These are phyloP conservation scores for Ganoderma lucidum DNA, from an alignment of 1,284 basidiomycete species.

Conservation along the genomic window DNA sequence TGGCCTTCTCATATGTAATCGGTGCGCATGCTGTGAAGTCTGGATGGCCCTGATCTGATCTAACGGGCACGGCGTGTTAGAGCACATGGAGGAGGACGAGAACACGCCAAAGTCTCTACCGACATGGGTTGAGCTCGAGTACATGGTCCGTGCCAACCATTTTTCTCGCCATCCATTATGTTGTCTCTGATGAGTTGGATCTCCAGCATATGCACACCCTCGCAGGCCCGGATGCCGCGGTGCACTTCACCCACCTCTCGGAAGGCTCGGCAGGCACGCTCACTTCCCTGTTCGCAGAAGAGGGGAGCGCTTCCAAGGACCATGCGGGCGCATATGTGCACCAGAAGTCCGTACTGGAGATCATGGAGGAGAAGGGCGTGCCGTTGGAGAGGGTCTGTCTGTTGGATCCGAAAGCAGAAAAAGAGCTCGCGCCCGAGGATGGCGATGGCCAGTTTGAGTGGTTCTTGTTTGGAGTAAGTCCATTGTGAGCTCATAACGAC, in stretches of 20 bases:
- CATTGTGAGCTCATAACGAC: not conserved
- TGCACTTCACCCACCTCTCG: slow-evolving; percentile 90
- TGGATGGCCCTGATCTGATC: not conserved
- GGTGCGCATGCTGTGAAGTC: slow-evolving; percentile 37
- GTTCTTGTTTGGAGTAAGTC: slow-evolving; percentile 86
- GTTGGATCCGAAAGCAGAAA: slow-evolving; percentile 86
- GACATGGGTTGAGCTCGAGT: slow-evolving; percentile 92
- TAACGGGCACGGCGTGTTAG: slow-evolving; percentile 48
- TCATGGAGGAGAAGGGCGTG: slow-evolving; percentile 64
- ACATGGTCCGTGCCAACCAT: slow-evolving; percentile 45
- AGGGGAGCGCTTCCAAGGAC: slow-evolving; percentile 43
- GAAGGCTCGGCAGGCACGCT: slow-evolving; percentile 70
- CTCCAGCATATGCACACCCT: slow-evolving; percentile 86
- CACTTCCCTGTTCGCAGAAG: slow-evolving; percentile 47
- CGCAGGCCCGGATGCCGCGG: slow-evolving; percentile 68
- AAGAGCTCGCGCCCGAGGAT: slow-evolving; percentile 77
- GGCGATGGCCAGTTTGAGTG: slow-evolving; percentile 77
- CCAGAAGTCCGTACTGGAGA: slow-evolving; percentile 67
- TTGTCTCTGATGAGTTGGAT: slow-evolving; percentile 2
- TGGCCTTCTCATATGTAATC: slow-evolving; percentile 47
- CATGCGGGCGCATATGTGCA: slow-evolving; percentile 66
- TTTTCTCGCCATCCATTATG: too few species aligned
- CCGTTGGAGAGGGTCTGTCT: slow-evolving; percentile 78
- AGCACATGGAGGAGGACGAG: slow-evolving; percentile 97
- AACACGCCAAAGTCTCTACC: slow-evolving; percentile 74